phyloP scores from a whole-genome alignment of 2,329 filamentous ascomycete genomes.

The Penicillium sp. region DNA sequence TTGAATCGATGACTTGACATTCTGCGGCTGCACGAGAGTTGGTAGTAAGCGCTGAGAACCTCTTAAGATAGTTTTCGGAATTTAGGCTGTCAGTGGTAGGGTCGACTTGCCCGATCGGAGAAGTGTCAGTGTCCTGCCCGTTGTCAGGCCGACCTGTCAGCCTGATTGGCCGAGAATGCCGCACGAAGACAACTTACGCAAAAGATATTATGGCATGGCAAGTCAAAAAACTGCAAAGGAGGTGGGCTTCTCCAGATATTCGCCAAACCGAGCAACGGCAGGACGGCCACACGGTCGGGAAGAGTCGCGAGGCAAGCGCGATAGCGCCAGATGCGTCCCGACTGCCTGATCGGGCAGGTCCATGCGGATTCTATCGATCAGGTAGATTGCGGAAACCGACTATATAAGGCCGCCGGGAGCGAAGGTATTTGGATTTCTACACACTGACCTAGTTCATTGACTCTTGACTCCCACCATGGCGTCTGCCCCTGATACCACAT shows the following conservation, averaged over 20 bases:
- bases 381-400: slow-evolving; percentile 8
- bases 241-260: slow-evolving; percentile 18
- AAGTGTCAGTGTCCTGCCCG: slow-evolving; percentile 1
- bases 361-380: slow-evolving; percentile 20
- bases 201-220: slow-evolving; percentile 16
- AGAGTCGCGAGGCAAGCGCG: slow-evolving; percentile 13
- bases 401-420: slow-evolving; percentile 18
- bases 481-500: slow-evolving; percentile 27
- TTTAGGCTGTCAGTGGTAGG: slow-evolving; percentile 1
- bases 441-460: slow-evolving; percentile 15
- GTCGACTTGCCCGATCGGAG: slow-evolving; percentile 16
- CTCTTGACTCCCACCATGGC: slow-evolving; percentile 20
- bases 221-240: background rate
- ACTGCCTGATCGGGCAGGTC: slow-evolving; percentile 26
- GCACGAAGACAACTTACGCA: slow-evolving; percentile 16
- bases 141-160: background rate
- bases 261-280: slow-evolving; percentile 10
- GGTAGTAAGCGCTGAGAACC: background rate
- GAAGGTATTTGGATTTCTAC: slow-evolving; percentile 2
- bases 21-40: too few species aligned
- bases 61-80: background rate
- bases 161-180: slow-evolving; percentile 15
- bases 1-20: slow-evolving; percentile 14
- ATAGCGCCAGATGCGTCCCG: slow-evolving; percentile 8
- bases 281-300: slow-evolving; percentile 9